Evolutionary conservation across 1,139 yeast species (phyloP).

Genomic region (Candida neerlandica): DNA sequence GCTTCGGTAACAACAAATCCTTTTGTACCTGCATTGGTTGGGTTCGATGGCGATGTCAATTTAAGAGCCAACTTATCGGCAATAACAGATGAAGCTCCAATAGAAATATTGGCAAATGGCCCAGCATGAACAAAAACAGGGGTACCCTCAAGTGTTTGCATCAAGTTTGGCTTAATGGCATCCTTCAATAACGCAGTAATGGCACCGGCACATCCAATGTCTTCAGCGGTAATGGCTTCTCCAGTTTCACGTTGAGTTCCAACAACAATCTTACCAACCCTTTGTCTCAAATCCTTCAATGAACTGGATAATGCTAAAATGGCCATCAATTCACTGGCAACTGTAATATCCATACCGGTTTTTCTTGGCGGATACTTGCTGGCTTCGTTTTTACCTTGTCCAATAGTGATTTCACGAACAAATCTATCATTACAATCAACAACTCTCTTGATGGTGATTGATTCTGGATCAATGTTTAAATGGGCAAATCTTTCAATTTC

Average conservation of each 20-base stretch:
- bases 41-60: conserved; percentile 56
- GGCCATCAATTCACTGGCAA: conserved; percentile 98
- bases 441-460: conserved; percentile 96
- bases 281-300: conserved; percentile 81
- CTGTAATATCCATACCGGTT: conserved; percentile 96
- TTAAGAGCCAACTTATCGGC: conserved; percentile 96
- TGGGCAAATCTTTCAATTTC: conserved; percentile 78
- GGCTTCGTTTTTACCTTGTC: conserved; percentile 77
- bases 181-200: conserved; percentile 93
- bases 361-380: conserved; percentile 85
- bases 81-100: conserved; percentile 92
- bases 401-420: conserved; percentile 87
- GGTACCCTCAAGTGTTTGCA: conserved; percentile 98
- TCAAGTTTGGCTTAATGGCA: conserved; percentile 94
- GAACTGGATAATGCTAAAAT: conserved; percentile 85
- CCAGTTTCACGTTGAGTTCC: conserved; percentile 78
- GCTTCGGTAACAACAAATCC: conserved; percentile 98
- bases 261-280: conserved; percentile 90
- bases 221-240: conserved; percentile 93
- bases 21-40: conserved; percentile 71
- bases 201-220: conserved; percentile 97
- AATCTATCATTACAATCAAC: conserved; percentile 96
- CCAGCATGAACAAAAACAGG: conserved; percentile 99
- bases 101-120: conserved; percentile 96
- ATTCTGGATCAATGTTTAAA: conserved; percentile 88